These are phyloP conservation scores for Phytophthora rubi DNA, from an alignment of 352 stramenopile genomes.

Conservation along the genomic window DNA sequence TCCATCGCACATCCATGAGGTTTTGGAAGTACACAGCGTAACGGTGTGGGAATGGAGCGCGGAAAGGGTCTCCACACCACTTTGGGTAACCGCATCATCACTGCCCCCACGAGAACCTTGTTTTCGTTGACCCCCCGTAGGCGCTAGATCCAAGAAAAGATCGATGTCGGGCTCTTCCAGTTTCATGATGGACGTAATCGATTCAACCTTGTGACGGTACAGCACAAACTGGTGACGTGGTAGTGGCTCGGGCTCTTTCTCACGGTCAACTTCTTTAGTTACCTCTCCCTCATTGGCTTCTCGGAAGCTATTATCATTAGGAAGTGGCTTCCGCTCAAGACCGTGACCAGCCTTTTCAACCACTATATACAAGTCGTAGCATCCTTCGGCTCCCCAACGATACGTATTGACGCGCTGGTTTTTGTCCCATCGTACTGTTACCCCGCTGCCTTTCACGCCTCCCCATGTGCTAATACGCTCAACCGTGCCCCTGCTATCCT, in stretches of 20 bases:
- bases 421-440: conserved; percentile 86
- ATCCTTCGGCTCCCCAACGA: conserved; percentile 76
- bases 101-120: neutral
- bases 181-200: conserved; percentile 55
- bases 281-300: conserved; percentile 11
- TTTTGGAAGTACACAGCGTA: conserved; percentile 50
- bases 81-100: conserved; percentile 7
- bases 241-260: conserved; percentile 25
- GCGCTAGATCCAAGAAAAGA: conserved; percentile 57
- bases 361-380: conserved; percentile 82
- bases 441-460: conserved; percentile 73
- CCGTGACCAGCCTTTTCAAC: conserved; percentile 54
- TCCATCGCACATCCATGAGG: conserved; percentile 82
- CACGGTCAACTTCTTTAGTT: neutral
- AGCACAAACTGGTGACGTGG: conserved; percentile 73
- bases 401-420: conserved; percentile 88
- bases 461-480: conserved; percentile 83
- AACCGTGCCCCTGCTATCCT: conserved; percentile 68
- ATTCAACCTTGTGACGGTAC: conserved; percentile 59
- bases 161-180: conserved; percentile 60
- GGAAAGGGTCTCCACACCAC: conserved; percentile 39
- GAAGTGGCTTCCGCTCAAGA: conserved; percentile 60
- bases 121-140: conserved; percentile 22
- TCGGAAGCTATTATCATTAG: conserved; percentile 28
- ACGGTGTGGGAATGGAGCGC: conserved; percentile 65